Evolutionary conservation across 1,139 yeast genomes (phyloP), one percentile per base, ranked within the genome.

Genomic region (Suhomyces choctaworum): DNA sequence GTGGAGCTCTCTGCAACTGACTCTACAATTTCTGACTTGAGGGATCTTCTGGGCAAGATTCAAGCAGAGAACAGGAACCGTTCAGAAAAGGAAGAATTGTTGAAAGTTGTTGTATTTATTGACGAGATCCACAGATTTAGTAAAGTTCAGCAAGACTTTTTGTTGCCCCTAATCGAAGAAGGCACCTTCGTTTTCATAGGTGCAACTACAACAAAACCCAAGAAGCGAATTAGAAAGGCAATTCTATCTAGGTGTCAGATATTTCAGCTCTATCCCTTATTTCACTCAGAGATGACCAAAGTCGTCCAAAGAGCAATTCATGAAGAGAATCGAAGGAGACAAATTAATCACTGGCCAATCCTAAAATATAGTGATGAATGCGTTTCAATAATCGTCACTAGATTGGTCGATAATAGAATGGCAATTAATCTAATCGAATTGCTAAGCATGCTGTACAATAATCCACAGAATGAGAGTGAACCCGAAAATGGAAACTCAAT

Each of bases 121-220:
- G 76, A 70, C 42, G 76, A 70, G 41, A 61, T 70, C 22, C 76
- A 70, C 45, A 47, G 76, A 13, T 63, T 70, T 31, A 46, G 59
- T 15, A 60, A 54, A n/a, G 52, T 47, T 10, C 76, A 70, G 39
- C 76, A 70, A 42, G 75, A 70, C 39, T 69, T 58, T 46, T 51
- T 70, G 10, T 50, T 70, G 8, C 70, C 73, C 0, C 62, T 61
- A 31, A 48, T 70, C 2, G 76, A 70, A 41, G 51, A 56, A 8
- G 75, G 76, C 1, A 47, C 50, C 21, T 66, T 70, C 43, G 64
- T 62, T 4, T 67, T 70, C 36, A 60, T 70, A 14, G 76, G 76
- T 2, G 75, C 76, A n/a, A 70, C 76, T 4, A 66, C 73, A 0
- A 51, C 54, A 3, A 50, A 58, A 19, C 68, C 71, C 4, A 50